Conservation (phyloP, 495 filamentous ascomycete species). For the Xeromyces bisporus region DNA sequence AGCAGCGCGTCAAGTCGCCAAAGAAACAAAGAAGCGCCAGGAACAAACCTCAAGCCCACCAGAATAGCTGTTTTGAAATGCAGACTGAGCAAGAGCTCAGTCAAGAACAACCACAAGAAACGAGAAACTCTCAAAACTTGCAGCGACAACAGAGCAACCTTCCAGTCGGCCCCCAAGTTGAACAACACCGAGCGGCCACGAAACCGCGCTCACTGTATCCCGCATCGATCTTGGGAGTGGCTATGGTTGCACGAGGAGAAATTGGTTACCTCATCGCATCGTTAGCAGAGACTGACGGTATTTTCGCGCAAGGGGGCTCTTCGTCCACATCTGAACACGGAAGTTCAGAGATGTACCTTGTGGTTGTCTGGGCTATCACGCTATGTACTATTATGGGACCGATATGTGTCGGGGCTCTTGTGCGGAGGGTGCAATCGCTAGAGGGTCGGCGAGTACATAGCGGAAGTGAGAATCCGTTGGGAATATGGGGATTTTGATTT, state of each 20-base stretch:
- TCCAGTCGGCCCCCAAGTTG: no score
- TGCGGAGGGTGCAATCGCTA: constrained; percentile 28
- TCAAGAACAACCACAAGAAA: no score
- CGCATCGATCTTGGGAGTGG: constrained; percentile 36
- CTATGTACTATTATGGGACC: constrained; percentile 63
- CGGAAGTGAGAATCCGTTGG: constrained; percentile 16
- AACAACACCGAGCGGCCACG: constrained; percentile 5
- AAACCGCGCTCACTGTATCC: constrained; percentile 43
- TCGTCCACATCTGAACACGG: constrained; percentile 3
- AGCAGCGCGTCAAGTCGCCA: neutral
- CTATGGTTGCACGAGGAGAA: constrained; percentile 66
- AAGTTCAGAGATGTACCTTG: constrained; percentile 37
- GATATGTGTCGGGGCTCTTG: constrained; percentile 44
- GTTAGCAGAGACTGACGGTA: constrained; percentile 40
- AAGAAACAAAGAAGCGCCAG: neutral
- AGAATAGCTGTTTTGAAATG: no score
- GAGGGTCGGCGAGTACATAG: constrained; percentile 10
- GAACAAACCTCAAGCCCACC: no score
- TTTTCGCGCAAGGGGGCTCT: constrained; percentile 23
- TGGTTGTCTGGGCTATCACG: constrained; percentile 59
- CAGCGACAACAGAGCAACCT: no score
- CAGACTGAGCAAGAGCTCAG: no score
- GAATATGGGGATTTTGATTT: constrained; percentile 19
- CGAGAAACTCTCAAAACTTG: no score
- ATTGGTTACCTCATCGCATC: constrained; percentile 66